These are phyloP conservation scores for Perilla frutescens DNA, from an alignment of 257 asterid species.

Conservation along the genomic window DNA sequence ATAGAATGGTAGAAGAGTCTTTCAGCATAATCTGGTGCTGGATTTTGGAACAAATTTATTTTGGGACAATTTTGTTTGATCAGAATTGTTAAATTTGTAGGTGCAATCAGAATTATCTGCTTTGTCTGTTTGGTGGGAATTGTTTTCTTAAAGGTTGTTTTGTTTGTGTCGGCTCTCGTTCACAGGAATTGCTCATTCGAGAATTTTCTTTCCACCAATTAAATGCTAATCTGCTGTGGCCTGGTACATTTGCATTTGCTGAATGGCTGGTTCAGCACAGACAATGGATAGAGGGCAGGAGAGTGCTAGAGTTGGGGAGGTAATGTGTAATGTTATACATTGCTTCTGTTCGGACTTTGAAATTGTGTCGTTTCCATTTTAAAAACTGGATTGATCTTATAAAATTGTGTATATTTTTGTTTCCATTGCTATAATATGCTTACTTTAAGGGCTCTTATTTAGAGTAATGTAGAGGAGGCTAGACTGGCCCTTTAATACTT, in stretches of 20 bases:
- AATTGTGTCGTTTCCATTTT: conserved; percentile 2
- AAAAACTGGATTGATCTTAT: conserved; percentile 4
- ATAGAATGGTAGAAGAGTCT: not conserved
- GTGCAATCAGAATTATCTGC: not conserved
- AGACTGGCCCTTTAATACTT: not conserved
- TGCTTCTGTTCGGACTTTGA: not conserved
- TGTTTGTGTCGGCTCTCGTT: conserved; percentile 30
- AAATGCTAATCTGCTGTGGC: conserved; percentile 96
- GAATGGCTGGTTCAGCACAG: conserved; percentile 80
- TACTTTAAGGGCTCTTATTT: not conserved
- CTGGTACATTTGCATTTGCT: conserved; percentile 91
- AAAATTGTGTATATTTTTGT: not conserved
- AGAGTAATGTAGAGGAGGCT: not conserved
- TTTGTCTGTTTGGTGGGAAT: not conserved
- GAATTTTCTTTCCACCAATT: conserved; percentile 90
- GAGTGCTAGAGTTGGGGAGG: conserved; percentile 87
- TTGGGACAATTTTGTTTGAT: not conserved
- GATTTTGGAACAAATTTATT: not conserved
- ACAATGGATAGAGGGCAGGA: conserved; percentile 65
- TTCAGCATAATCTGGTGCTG: conserved; percentile 8
- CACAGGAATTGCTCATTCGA: conserved; percentile 78
- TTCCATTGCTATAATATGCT: not conserved
- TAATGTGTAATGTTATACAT: conserved; percentile 26
- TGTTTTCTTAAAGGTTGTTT: conserved; percentile 17
- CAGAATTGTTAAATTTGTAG: conserved; percentile 3